Percentiles rank a stretch among this genome's conserved stretches.
Conservation (phyloP, 192 early-diverging fungal genomes). For the Ramicandelaber brevisporus region DNA sequence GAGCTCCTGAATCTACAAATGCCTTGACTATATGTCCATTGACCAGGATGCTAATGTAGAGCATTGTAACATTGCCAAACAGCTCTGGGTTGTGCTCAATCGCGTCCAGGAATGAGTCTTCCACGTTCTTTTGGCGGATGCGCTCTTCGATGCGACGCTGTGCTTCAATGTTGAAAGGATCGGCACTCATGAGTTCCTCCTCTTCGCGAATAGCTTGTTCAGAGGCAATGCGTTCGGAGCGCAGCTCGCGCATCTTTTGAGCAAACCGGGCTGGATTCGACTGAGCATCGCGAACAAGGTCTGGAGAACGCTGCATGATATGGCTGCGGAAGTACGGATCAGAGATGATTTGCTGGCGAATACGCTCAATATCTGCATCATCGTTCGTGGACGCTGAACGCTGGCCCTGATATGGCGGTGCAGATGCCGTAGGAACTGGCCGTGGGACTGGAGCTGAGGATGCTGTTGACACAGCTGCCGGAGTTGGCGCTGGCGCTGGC, state of each 20-base stretch:
- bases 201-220: slow-evolving; percentile 7
- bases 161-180: slow-evolving; percentile 78
- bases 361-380: not conserved
- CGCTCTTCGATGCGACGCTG: slow-evolving; percentile 78
- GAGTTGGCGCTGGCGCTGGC: not conserved
- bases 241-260: slow-evolving; percentile 4
- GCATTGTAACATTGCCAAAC: slow-evolving; percentile 73
- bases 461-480: slow-evolving; percentile 1
- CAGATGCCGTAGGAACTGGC: not conserved
- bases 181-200: slow-evolving; percentile 28
- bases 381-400: not conserved
- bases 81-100: slow-evolving; percentile 89
- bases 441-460: slow-evolving; percentile 1
- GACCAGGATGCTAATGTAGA: slow-evolving; percentile 74
- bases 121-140: slow-evolving; percentile 64
- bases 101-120: slow-evolving; percentile 55
- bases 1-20: slow-evolving; percentile 92
- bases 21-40: slow-evolving; percentile 78
- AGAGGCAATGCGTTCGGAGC: slow-evolving; percentile 1
- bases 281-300: slow-evolving; percentile 10
- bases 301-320: slow-evolving; percentile 6
- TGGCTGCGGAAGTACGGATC: slow-evolving; percentile 8
- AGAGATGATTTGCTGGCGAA: slow-evolving; percentile 5
- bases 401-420: not conserved
- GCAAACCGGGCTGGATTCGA: slow-evolving; percentile 5